Evolutionary conservation across 371 early-diverging fungal genomes (phyloP), one percentile per base, ranked within the genome.

Genomic region (Synchytrium microbalum): DNA sequence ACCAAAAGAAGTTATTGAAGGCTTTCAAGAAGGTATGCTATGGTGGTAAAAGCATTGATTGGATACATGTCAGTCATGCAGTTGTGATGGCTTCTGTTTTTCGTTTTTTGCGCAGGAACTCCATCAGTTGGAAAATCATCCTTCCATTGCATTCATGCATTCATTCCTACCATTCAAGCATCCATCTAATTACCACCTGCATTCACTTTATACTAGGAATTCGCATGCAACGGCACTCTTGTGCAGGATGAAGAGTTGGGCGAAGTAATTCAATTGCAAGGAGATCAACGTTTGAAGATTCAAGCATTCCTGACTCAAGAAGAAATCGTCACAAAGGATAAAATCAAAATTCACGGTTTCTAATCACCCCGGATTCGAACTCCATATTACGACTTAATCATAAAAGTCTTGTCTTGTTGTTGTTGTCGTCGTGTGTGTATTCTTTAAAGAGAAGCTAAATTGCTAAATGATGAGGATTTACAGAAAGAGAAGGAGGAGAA

Each of bases 301-400:
- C 79, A 78, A 62, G 79, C 84, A 66, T 93, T 95, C 73, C 78
- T 96, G 28, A 74, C 80, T 19, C 70, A 77, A 32, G 84, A 92
- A 66, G 84, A 81, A 14, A 93, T 97, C 68, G 86, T 86, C 57
- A 87, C 84, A 70, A 92, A 91, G 78, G 80, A 85, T 51, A 80
- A 88, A 64, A 87, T 97, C 74, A 91, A 93, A 81, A 76, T 95
- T 51, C 98, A 97, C 86, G 98, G 98, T 74, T 94, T 93, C 86
- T 95, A 88, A 79, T 51, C n/a, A n/a, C n/a, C n/a, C n/a, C n/a
- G n/a, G n/a, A n/a, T n/a, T n/a, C n/a, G n/a, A n/a, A n/a, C n/a
- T n/a, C n/a, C n/a, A n/a, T n/a, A n/a, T n/a, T n/a, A n/a, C n/a
- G n/a, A n/a, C n/a, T n/a, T n/a, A n/a, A n/a, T n/a, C n/a, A n/a